Evolutionary conservation across 345 rosid genomes (phyloP).

Genomic region (Turnera subulata): DNA sequence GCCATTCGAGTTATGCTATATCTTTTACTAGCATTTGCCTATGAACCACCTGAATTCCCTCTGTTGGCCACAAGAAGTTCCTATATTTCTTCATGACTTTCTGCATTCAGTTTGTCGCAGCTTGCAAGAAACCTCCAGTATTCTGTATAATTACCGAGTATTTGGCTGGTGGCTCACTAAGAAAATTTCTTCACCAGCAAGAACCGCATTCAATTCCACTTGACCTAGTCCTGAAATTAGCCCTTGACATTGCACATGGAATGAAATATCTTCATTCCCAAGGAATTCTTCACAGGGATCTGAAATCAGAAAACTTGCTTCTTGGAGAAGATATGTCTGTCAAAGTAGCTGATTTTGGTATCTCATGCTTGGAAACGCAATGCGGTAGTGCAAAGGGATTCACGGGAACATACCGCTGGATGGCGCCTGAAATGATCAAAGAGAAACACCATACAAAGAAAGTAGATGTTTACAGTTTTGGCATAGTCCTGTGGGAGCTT

Average conservation of each 20-base stretch:
- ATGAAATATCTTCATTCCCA: slow-evolving; percentile 72
- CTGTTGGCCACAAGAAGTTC: no score
- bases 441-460: slow-evolving; percentile 71
- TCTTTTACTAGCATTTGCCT: no score
- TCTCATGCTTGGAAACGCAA: slow-evolving; percentile 69
- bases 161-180: slow-evolving; percentile 35
- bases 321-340: slow-evolving; percentile 64
- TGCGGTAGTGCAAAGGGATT: slow-evolving; percentile 62
- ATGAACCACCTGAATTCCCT: no score
- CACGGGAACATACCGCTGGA: slow-evolving; percentile 79
- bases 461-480: slow-evolving; percentile 79
- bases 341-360: slow-evolving; percentile 79
- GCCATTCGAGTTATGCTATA: no score
- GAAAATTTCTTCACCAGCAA: slow-evolving; percentile 67
- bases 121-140: slow-evolving; percentile 32
- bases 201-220: slow-evolving; percentile 64
- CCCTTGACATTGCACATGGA: slow-evolving; percentile 68
- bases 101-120: slow-evolving; percentile 33
- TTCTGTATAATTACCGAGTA: slow-evolving; percentile 35
- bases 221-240: slow-evolving; percentile 51
- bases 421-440: slow-evolving; percentile 87
- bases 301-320: slow-evolving; percentile 71
- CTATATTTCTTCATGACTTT: slow-evolving; percentile 15
- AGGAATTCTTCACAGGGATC: slow-evolving; percentile 72
- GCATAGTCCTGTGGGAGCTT: slow-evolving; percentile 79